Conservation (phyloP, 768 basidiomycete genomes). For the Cubamyces lactineus region DNA sequence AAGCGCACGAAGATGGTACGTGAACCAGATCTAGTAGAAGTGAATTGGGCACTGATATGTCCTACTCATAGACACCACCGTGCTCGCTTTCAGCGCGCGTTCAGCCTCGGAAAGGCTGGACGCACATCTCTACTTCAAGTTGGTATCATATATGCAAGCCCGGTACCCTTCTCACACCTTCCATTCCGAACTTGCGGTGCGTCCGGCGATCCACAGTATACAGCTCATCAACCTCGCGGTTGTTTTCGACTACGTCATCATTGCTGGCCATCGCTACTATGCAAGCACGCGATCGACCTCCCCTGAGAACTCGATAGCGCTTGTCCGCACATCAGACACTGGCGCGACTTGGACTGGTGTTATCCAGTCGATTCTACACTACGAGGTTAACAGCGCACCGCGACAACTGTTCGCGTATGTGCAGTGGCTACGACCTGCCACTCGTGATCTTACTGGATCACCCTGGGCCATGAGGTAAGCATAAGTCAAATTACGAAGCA, state of each 20-base stretch:
- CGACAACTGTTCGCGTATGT: neutral
- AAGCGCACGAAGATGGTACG: neutral
- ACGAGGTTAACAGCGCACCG: neutral
- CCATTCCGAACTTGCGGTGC: neutral
- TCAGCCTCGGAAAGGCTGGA: neutral
- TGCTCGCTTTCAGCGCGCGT: neutral
- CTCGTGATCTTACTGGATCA: neutral
- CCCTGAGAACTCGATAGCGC: neutral
- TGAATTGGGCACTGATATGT: neutral
- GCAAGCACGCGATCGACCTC: neutral
- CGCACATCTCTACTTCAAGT: neutral
- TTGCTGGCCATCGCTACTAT: slow-evolving; percentile 4
- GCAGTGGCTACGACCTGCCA: neutral
- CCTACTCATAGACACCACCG: neutral
- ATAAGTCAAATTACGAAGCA: neutral
- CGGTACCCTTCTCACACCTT: neutral
- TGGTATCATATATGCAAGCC: neutral
- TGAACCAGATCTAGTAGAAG: neutral
- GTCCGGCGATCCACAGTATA: neutral
- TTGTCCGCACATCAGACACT: neutral
- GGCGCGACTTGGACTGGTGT: neutral
- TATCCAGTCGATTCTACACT: neutral
- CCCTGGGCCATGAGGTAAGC: neutral
- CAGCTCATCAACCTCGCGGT: neutral
- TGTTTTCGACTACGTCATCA: neutral